Base-by-base conservation (phyloP, 352 stramenopile genomes). In the Phytopythium vexans region DNA sequence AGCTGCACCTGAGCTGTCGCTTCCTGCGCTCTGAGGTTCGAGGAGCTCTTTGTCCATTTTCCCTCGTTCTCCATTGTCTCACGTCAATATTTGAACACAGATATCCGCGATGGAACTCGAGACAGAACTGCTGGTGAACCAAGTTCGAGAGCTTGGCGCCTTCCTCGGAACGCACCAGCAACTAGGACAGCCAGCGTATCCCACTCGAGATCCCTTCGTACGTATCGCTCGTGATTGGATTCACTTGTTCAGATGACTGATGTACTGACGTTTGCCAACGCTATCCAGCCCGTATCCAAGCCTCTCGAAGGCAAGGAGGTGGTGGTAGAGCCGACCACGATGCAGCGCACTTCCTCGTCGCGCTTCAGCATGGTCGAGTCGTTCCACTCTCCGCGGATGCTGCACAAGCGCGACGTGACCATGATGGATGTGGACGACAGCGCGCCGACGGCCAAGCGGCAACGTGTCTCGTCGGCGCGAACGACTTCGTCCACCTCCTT, bases 91-190 rank as follows among this genome's bases (percentile, higher is more conserved):
- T n/a, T n/a, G n/a, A n/a, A n/a, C n/a, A n/a, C 43, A 88, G 77
- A 78, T 86, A 41, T 78, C 66, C 14, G 67, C 70, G 3, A 41
- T 86, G 16, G 68, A 84, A 49, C 53, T 84, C 15, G 74, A 86
- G 27, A 52, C 76, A 10, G 72, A 84, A 41, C 51, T 88, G 37
- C 51, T 86, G 35, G 72, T 83, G 50, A 88, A 86, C 38, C 77
- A 88, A 58, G 61, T 74, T 15, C 72, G 68, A 31, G 77, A 88
- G 60, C 60, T 88, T 16, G 58, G 71, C 45, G 69, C 75, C 50
- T 88, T 86, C 40, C 44, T 85, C 36, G 60, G 66, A 46, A 60
- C 72, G 6, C 74, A 88, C 64, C 74, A 66, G 40, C 66, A 73
- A 62, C 38, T n/a, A n/a, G n/a, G 42, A 9, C 41, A 41, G 33